Conservation (phyloP, 164 flowering plant species). For the Magnolia sinica region DNA sequence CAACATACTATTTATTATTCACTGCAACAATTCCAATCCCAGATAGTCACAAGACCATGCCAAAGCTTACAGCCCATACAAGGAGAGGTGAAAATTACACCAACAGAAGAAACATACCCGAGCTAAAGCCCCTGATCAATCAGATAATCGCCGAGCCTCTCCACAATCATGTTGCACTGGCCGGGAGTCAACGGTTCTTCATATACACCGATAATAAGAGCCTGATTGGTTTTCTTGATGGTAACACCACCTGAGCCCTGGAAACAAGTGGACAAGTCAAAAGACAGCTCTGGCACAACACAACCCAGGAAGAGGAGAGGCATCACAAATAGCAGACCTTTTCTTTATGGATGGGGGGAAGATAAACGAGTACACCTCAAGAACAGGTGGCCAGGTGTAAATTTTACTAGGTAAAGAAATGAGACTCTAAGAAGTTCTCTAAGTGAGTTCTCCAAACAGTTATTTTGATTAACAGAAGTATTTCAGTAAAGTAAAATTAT, state of each 20-base stretch:
- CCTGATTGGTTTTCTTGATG: slow-evolving; percentile 11
- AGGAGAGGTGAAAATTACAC: neutral
- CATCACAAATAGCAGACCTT: no score
- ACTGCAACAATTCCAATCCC: neutral
- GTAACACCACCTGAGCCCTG: slow-evolving; percentile 15
- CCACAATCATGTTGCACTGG: slow-evolving; percentile 13
- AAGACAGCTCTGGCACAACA: neutral
- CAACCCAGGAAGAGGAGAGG: neutral
- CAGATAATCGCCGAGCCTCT: slow-evolving; percentile 16
- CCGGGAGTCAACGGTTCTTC: slow-evolving; percentile 13
- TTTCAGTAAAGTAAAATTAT: no score
- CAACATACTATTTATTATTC: neutral
- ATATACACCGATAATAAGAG: slow-evolving; percentile 11
- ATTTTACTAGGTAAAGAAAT: no score
- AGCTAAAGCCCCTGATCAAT: slow-evolving; percentile 11
- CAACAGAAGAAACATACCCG: neutral
- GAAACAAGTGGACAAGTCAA: neutral
- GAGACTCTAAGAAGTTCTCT: no score
- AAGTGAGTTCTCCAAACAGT: no score
- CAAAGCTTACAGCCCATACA: neutral
- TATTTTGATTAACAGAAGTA: no score
- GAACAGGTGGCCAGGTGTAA: no score
- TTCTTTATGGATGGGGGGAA: no score
- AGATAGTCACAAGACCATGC: neutral
- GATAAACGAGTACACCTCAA: no score